Base-by-base conservation (phyloP, 129 eudicot genomes). In the Lactuca sativa region DNA sequence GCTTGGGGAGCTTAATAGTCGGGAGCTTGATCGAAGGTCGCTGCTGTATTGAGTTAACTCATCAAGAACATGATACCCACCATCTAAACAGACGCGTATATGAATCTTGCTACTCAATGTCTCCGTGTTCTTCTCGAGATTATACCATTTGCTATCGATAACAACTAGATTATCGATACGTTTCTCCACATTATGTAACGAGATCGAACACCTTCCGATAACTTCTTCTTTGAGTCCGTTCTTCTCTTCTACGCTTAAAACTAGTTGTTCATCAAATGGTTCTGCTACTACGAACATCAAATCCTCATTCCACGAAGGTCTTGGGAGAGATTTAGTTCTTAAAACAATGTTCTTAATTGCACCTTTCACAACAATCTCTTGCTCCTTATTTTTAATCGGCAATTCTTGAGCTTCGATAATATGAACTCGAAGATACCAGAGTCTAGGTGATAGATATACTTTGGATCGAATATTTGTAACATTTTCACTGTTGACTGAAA, bases 241-340 rank as follows among this genome's bases (percentile, higher is more conserved):
- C 49, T 83, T 76, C 51, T 83, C 87, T 66, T 78, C 87, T 17
- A 83, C 83, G 0, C 83, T 83, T 66, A 83, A 75, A 66, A 78
- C 71, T 68, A 83, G 72, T 12, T 76, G 81, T 67, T 83, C 83
- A 44, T 83, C 87, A 66, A 83, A 83, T 12, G 87, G 87, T 61
- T 83, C 61, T 25, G 30, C 30, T 25, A 25, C 30, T 25, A 25
- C 30, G 30, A 25, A 25, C 30, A 25, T 25, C 30, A 82, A 33
- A 70, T 82, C 86, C 69, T 82, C 86, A n/a, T 82, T 82, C 86
- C 86, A 82, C 78, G 78, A 62, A 13, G 86, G 84, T 73, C 62
- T 83, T 82, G 70, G 71, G 16, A 80, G 79, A 37, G 77, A 64
- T 68, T 82, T 77, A 12, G 87, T 79, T 66, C 82, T 79, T 62